Base-by-base conservation (phyloP, 345 rosid genomes). In the Theobroma cacao region DNA sequence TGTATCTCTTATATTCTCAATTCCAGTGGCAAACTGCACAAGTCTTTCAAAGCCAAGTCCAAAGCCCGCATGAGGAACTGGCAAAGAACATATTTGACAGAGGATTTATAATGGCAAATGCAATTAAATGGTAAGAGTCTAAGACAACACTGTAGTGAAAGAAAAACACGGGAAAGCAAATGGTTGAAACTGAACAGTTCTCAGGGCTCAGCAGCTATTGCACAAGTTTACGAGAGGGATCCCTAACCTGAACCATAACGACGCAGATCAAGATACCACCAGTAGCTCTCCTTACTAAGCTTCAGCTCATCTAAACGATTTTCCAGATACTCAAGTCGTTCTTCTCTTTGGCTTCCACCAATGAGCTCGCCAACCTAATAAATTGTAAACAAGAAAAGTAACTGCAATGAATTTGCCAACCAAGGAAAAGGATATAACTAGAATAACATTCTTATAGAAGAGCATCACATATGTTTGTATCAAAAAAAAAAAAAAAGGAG, bases 321-420 rank as follows among this genome's bases (percentile, higher is more conserved):
- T 90, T 96, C 99, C 64, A 96, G 84, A 66, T 88, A 88, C 14
- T 90, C 95, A 15, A 94, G 89, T 68, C 99, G 89, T 76, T 96
- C 99, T 86, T 96, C 99, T 85, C 99, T 94, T 82, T 94, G 99
- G 88, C 99, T 96, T 86, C 98, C 99, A 83, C 98, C 99, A 45
- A 94, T 90, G 77, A 94, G 97, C 86, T 94, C 99, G 68, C 99
- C 99, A 74, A 96, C 75, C 98, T 94, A 82, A 72, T 41, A 75
- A 60, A 73, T 33, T 40, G 73, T 72, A 77, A 67, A 61, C 22
- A 28, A 56, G 30, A 63, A 64, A 30, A 34, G n/a, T 31, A 33
- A 65, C 22, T 33, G 22, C 8, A 17, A 75, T 28, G 58, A 72
- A 17, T 15, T 50, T 7, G 10, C 30, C 26, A 13, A 31, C 55